These are phyloP conservation scores for Pythium dissimile DNA, from an alignment of 352 stramenopile species.

Conservation along the genomic window DNA sequence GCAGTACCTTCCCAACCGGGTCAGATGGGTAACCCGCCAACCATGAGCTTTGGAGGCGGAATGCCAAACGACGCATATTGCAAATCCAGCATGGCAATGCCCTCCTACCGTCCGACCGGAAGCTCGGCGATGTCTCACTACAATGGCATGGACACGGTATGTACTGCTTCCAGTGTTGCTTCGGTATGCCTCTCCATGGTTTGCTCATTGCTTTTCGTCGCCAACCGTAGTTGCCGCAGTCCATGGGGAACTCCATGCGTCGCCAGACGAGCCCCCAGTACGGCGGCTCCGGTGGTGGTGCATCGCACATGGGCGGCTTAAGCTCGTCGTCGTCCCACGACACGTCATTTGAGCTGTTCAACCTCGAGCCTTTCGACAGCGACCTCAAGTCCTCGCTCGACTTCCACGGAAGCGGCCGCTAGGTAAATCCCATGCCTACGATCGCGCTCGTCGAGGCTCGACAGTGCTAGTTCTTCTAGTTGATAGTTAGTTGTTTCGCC, in stretches of 20 bases:
- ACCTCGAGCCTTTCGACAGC: constrained; percentile 29
- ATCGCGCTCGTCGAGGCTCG: too few relatives aligned
- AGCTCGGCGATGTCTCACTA: constrained; percentile 37
- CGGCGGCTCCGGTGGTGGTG: not conserved
- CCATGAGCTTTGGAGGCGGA: constrained; percentile 1
- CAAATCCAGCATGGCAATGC: constrained; percentile 25
- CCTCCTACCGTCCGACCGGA: constrained; percentile 46
- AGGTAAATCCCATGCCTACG: too few relatives aligned
- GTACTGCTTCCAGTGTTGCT: not conserved
- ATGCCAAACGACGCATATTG: constrained; percentile 30
- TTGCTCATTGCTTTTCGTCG: not conserved
- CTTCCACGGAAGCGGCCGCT: constrained; percentile 18
- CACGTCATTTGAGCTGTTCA: constrained; percentile 30
- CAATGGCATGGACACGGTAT: constrained; percentile 61
- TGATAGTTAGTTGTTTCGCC: not conserved
- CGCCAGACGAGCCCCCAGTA: constrained; percentile 20
- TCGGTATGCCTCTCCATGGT: not conserved
- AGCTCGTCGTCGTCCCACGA: constrained; percentile 2
- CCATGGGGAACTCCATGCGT: constrained; percentile 18
- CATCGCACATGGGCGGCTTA: constrained; percentile 9
- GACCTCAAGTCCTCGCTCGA: constrained; percentile 26
- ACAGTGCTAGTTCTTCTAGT: not conserved
- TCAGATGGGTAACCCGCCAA: constrained; percentile 10
- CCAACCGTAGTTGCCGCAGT: constrained; percentile 6
- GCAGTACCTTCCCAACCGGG: constrained; percentile 6